Percentiles rank a stretch among this genome's conserved stretches.
phyloP scores from a whole-genome alignment of 306 rosid species.

The Quercus bicolor region DNA sequence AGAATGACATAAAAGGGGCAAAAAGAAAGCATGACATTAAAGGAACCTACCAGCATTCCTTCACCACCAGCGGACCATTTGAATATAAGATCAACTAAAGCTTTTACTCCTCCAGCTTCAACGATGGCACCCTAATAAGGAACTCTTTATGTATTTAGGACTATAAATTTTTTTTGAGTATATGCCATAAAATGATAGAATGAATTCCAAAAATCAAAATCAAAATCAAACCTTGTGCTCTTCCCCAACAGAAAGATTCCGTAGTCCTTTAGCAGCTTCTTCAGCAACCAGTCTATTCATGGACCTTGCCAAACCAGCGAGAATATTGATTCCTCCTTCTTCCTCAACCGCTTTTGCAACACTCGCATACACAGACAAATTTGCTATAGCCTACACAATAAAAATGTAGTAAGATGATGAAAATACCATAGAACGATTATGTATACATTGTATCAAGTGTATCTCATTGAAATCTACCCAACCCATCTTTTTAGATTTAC shows the following conservation, averaged over 20 bases:
- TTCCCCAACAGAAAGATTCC: slow-evolving; percentile 99
- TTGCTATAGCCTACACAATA: slow-evolving; percentile 81
- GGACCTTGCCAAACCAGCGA: slow-evolving; percentile 97
- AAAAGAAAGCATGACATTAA: slow-evolving; percentile 8
- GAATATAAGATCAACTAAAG: slow-evolving; percentile 95
- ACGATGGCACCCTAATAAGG: slow-evolving; percentile 83
- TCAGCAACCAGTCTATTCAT: slow-evolving; percentile 95
- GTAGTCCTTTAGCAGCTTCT: slow-evolving; percentile 99
- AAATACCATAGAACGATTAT: slow-evolving; percentile 2
- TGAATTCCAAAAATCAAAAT: slow-evolving; percentile 18
- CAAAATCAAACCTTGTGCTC: slow-evolving; percentile 76
- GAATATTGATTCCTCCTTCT: slow-evolving; percentile 94
- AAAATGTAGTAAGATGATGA: background rate
- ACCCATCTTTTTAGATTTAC: slow-evolving; percentile 31
- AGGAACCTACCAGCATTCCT: slow-evolving; percentile 83
- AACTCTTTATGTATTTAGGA: slow-evolving; percentile 27
- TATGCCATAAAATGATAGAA: slow-evolving; percentile 7
- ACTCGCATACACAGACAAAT: slow-evolving; percentile 89
- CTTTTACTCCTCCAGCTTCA: slow-evolving; percentile 96
- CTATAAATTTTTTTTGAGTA: slow-evolving; percentile 10
- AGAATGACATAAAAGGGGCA: slow-evolving; percentile 15
- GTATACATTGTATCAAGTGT: background rate
- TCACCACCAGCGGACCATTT: slow-evolving; percentile 97
- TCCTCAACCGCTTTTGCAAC: slow-evolving; percentile 99
- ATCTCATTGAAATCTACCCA: slow-evolving; percentile 16